Evolutionary conservation across 148 eudicot species (phyloP).

Genomic region (Polygonum aviculare): DNA sequence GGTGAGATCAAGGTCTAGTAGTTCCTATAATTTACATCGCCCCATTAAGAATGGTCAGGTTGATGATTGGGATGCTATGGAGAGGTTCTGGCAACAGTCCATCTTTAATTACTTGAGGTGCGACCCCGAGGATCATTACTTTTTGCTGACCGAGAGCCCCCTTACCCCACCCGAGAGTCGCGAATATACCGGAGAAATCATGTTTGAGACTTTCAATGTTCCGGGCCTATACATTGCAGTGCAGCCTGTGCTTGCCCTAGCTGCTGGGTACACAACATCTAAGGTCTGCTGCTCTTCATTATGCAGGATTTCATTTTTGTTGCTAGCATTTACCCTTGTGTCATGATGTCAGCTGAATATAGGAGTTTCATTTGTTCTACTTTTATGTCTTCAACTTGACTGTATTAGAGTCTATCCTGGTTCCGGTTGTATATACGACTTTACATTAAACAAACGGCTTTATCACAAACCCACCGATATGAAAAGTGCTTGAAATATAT

Average conservation of each 20-base stretch:
- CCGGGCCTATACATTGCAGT: conserved; percentile 96
- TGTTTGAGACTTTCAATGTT: conserved; percentile 98
- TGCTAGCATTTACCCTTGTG: neutral
- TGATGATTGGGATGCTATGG: conserved; percentile 96
- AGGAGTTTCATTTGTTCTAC: neutral
- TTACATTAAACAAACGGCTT: neutral
- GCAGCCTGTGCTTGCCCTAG: conserved; percentile 96
- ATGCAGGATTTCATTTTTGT: neutral
- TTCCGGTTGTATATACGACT: neutral
- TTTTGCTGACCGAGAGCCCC: conserved; percentile 91
- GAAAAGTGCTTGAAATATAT: neutral
- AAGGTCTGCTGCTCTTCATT: conserved; percentile 44
- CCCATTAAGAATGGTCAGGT: conserved; percentile 91
- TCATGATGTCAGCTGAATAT: neutral
- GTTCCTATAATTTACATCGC: conserved; percentile 56
- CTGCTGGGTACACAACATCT: conserved; percentile 92
- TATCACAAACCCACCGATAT: neutral
- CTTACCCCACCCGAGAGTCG: conserved; percentile 94
- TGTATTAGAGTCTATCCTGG: neutral
- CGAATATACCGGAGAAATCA: conserved; percentile 93
- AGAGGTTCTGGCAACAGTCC: conserved; percentile 97
- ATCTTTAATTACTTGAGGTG: conserved; percentile 92
- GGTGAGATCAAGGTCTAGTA: conserved; percentile 74
- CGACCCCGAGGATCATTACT: conserved; percentile 97
- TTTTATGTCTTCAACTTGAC: neutral